Evolutionary conservation across 2,329 filamentous ascomycete species (phyloP).

Genomic region (Akanthomyces dipterigenus): DNA sequence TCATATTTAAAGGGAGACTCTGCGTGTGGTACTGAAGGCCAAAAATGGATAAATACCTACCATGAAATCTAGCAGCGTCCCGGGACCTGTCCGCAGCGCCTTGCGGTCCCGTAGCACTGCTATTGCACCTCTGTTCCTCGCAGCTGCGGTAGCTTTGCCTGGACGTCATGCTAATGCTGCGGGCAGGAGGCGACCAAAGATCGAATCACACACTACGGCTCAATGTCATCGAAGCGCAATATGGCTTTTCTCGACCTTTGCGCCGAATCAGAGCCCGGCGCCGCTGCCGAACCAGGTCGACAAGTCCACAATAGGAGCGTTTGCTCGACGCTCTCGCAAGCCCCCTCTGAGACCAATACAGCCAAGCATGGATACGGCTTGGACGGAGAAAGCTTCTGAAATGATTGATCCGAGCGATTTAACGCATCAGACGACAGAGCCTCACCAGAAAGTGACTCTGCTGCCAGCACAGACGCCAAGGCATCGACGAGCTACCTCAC

Average conservation of each 20-base stretch:
- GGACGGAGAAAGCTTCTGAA: background rate
- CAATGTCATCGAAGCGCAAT: slow-evolving; percentile 27
- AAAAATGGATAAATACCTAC: background rate
- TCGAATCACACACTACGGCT: background rate
- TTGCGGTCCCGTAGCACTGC: slow-evolving; percentile 6
- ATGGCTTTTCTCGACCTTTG: slow-evolving; percentile 38
- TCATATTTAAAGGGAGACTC: background rate
- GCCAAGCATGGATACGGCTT: background rate
- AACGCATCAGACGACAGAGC: background rate
- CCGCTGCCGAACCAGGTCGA: slow-evolving; percentile 13
- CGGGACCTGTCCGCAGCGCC: slow-evolving; percentile 5
- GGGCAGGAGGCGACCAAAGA: slow-evolving; percentile 13
- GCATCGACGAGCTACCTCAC: background rate
- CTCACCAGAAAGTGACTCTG: background rate
- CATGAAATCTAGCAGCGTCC: slow-evolving; percentile 11
- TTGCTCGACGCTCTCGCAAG: slow-evolving; percentile 2
- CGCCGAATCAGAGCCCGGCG: slow-evolving; percentile 15
- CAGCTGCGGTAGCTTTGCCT: slow-evolving; percentile 1
- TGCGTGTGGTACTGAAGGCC: background rate
- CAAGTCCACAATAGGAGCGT: slow-evolving; percentile 1
- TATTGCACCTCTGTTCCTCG: background rate
- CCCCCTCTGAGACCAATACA: background rate
- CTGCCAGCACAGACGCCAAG: background rate
- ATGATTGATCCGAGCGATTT: background rate
- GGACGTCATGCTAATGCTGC: slow-evolving; percentile 7